These are phyloP conservation scores for Diplocarpon rosae DNA, from an alignment of 2,329 filamentous ascomycete genomes.

Conservation along the genomic window DNA sequence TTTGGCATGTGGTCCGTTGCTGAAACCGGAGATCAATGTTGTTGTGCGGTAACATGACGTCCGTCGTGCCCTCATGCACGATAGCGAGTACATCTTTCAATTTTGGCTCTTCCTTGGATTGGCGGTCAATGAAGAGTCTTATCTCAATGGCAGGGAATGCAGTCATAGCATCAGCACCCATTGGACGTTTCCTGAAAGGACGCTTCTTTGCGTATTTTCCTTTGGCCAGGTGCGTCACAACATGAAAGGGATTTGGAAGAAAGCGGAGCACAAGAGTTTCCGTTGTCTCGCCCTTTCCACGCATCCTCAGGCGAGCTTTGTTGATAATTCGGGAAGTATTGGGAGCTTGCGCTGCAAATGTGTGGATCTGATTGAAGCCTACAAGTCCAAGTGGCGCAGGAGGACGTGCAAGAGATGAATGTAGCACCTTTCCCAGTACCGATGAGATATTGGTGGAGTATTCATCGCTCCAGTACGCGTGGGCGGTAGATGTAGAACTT, in stretches of 20 bases:
- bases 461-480: constrained; percentile 7
- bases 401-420: neutral
- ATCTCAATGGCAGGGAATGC: constrained; percentile 26
- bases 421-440: constrained; percentile 17
- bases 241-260: constrained; percentile 22
- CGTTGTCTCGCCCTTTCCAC: neutral
- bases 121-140: constrained; percentile 13
- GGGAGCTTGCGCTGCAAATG: constrained; percentile 19
- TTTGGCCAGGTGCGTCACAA: neutral
- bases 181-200: neutral
- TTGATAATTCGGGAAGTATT: constrained; percentile 16
- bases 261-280: constrained; percentile 19
- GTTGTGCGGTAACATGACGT: constrained; percentile 26
- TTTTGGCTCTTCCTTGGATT: constrained; percentile 6
- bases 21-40: constrained; percentile 25
- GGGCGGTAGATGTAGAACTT: neutral
- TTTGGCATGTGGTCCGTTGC: constrained; percentile 16
- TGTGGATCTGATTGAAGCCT: constrained; percentile 2
- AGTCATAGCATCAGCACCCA: constrained; percentile 16
- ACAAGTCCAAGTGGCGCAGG: neutral
- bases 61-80: constrained; percentile 13
- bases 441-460: constrained; percentile 18
- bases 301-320: neutral
- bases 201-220: constrained; percentile 1
- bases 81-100: constrained; percentile 19